phyloP scores from a whole-genome alignment of 805 yeast species.

The Maudiozyma turicensis region DNA sequence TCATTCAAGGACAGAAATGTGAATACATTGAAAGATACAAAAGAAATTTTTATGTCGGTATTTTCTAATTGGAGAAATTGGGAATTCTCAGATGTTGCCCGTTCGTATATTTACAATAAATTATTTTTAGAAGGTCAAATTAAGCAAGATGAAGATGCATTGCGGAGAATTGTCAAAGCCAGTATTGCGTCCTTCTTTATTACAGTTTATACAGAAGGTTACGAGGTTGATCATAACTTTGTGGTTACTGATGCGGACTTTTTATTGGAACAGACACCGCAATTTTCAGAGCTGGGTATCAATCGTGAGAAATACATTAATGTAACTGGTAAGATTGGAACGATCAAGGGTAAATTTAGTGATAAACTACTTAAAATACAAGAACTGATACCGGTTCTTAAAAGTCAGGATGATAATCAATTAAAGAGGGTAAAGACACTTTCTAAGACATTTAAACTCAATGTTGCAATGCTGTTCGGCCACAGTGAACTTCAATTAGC shows the following conservation, averaged over 20 bases:
- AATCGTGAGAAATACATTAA: slow-evolving; percentile 13
- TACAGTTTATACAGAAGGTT: slow-evolving; percentile 18
- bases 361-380: slow-evolving; percentile 14
- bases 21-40: slow-evolving; percentile 44
- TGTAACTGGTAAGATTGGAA: slow-evolving; percentile 15
- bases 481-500: slow-evolving; percentile 14
- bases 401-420: slow-evolving; percentile 1
- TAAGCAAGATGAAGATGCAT: slow-evolving; percentile 3
- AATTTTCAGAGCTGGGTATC: slow-evolving; percentile 5
- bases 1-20: slow-evolving; percentile 28
- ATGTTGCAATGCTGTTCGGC: slow-evolving; percentile 13
- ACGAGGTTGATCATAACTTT: slow-evolving; percentile 20
- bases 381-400: slow-evolving; percentile 4
- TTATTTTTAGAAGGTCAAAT: slow-evolving; percentile 34
- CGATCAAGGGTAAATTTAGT: slow-evolving; percentile 20
- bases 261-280: slow-evolving; percentile 12
- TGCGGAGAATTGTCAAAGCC: slow-evolving; percentile 12
- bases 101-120: slow-evolving; percentile 43
- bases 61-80: slow-evolving; percentile 83
- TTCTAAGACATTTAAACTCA: slow-evolving; percentile 11
- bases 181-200: slow-evolving; percentile 16
- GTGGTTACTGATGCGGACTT: slow-evolving; percentile 15
- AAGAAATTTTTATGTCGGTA: slow-evolving; percentile 42
- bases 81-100: slow-evolving; percentile 66
- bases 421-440: not conserved